Evolutionary conservation across 1,284 basidiomycete species (phyloP).

Genomic region (Waitea zeae): DNA sequence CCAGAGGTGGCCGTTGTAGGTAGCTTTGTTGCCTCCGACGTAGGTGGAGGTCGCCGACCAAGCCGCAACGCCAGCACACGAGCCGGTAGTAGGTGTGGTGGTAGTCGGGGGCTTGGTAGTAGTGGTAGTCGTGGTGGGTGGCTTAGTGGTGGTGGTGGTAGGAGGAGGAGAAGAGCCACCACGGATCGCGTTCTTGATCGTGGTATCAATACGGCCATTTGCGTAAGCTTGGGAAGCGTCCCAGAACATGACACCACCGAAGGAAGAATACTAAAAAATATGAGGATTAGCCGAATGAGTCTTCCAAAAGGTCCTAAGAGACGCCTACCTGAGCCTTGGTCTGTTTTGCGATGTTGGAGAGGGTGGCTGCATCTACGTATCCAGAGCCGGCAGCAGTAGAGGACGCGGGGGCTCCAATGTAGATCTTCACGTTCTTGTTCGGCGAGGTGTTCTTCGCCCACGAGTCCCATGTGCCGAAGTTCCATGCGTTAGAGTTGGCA

Average conservation of each 20-base stretch:
- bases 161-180: constrained; percentile 14
- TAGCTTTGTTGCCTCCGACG: constrained; percentile 9
- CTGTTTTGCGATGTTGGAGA: constrained; percentile 24
- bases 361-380: constrained; percentile 27
- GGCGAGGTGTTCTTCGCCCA: constrained; percentile 43
- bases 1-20: constrained; percentile 28
- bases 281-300: not conserved
- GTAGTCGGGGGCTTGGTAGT: constrained; percentile 9
- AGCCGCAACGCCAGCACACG: constrained; percentile 27
- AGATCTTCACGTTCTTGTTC: constrained; percentile 42
- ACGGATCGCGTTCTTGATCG: constrained; percentile 31
- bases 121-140: constrained; percentile 10
- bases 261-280: not conserved
- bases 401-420: constrained; percentile 41
- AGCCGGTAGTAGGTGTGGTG: constrained; percentile 13
- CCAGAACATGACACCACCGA: constrained; percentile 36
- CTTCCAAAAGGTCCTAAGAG: constrained; percentile 40
- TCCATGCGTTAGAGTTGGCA: constrained; percentile 21
- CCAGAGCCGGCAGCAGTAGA: constrained; percentile 29
- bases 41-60: constrained; percentile 28
- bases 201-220: constrained; percentile 31
- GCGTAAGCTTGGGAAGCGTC: constrained; percentile 38
- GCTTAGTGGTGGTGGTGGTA: constrained; percentile 10
- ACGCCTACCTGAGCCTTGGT: constrained; percentile 31
- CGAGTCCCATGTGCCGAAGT: constrained; percentile 22